These are phyloP conservation scores for Prunus salicina DNA, from an alignment of 306 rosid species.

Conservation along the genomic window DNA sequence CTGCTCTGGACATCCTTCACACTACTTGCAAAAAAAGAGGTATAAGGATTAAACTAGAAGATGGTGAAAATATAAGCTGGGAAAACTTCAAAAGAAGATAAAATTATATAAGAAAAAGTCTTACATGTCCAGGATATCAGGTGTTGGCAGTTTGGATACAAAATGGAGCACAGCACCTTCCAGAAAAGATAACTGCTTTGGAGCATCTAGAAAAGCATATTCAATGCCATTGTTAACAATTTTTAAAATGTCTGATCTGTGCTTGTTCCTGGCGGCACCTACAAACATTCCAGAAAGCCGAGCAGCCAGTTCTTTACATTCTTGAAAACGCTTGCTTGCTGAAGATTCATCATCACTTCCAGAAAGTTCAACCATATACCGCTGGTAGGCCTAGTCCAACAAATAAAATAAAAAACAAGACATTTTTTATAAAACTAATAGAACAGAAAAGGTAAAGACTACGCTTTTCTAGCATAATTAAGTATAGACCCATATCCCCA, in stretches of 20 bases:
- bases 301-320: constrained; percentile 76
- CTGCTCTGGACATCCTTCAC: constrained; percentile 70
- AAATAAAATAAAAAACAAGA: background rate
- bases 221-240: constrained; percentile 74
- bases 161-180: constrained; percentile 70
- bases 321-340: constrained; percentile 52
- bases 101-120: constrained; percentile 30
- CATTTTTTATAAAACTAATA: background rate
- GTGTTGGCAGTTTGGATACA: constrained; percentile 70
- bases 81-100: constrained; percentile 20
- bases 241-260: constrained; percentile 66
- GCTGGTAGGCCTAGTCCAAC: constrained; percentile 59
- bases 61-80: background rate
- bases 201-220: constrained; percentile 81
- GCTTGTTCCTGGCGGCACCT: constrained; percentile 81
- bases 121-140: constrained; percentile 75
- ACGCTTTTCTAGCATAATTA: background rate
- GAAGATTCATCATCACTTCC: constrained; percentile 45
- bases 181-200: constrained; percentile 72
- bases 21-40: constrained; percentile 34
- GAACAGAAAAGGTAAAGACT: background rate
- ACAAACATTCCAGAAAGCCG: constrained; percentile 78
- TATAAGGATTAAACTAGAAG: constrained; percentile 19
- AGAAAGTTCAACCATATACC: constrained; percentile 45
- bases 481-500: background rate